phyloP scores from a whole-genome alignment of 2,329 filamentous ascomycete species.

The Phaeomoniella chlamydospora region DNA sequence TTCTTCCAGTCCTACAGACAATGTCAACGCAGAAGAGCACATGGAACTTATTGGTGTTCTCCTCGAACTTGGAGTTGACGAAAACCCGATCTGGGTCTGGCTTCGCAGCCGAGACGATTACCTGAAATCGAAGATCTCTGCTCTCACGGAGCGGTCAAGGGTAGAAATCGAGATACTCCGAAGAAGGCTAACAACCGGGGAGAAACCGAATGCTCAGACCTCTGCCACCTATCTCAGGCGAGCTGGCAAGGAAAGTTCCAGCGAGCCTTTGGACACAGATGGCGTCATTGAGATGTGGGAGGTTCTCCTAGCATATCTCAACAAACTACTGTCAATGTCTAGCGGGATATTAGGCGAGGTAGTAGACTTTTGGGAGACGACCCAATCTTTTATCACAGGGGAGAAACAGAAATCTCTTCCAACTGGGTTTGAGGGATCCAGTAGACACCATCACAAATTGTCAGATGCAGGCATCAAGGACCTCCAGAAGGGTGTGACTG shows the following conservation, averaged over 20 bases:
- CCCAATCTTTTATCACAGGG: slow-evolving; percentile 79
- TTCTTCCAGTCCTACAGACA: slow-evolving; percentile 35
- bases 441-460: slow-evolving; percentile 65
- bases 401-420: slow-evolving; percentile 69
- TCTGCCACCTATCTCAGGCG: slow-evolving; percentile 65
- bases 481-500: slow-evolving; percentile 62
- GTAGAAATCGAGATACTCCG: slow-evolving; percentile 87
- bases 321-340: slow-evolving; percentile 54
- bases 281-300: slow-evolving; percentile 89
- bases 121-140: slow-evolving; percentile 70
- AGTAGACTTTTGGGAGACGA: slow-evolving; percentile 84
- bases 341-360: slow-evolving; percentile 79
- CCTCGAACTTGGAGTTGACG: slow-evolving; percentile 84
- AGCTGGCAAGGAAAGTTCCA: slow-evolving; percentile 52
- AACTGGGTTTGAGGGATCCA: slow-evolving; percentile 67
- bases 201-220: slow-evolving; percentile 54
- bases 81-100: slow-evolving; percentile 96
- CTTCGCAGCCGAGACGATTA: slow-evolving; percentile 79
- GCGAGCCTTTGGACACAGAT: slow-evolving; percentile 56
- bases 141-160: slow-evolving; percentile 69
- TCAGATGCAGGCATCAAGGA: slow-evolving; percentile 55
- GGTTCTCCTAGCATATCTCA: slow-evolving; percentile 62
- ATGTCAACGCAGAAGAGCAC: slow-evolving; percentile 57
- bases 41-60: slow-evolving; percentile 83
- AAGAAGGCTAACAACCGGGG: slow-evolving; percentile 59